These are phyloP conservation scores for Boletellus deceptivus DNA, from an alignment of 1,284 basidiomycete genomes.

Conservation along the genomic window DNA sequence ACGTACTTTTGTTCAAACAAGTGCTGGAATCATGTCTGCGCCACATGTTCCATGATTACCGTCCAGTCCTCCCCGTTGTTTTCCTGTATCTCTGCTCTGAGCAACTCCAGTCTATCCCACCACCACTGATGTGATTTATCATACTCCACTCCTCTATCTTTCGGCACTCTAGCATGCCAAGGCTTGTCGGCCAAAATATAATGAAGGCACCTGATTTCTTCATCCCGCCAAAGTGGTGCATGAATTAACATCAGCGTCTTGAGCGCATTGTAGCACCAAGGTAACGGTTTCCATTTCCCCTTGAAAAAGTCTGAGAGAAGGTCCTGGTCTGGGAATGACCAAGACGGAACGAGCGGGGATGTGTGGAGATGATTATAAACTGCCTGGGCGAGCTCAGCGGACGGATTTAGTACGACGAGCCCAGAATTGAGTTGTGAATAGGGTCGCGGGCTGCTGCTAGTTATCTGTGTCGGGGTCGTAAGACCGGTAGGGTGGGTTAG, in stretches of 20 bases:
- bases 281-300: conserved; percentile 70
- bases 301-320: conserved; percentile 80
- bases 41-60: conserved; percentile 51
- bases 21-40: conserved; percentile 16
- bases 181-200: conserved; percentile 78
- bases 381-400: conserved; percentile 46
- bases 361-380: conserved; percentile 66
- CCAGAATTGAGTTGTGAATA: conserved; percentile 86
- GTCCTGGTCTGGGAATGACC: conserved; percentile 92
- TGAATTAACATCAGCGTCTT: conserved; percentile 76
- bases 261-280: conserved; percentile 86
- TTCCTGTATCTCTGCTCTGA: conserved; percentile 47
- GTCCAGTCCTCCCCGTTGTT: conserved; percentile 50
- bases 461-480: conserved; percentile 46
- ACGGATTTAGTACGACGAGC: conserved; percentile 84
- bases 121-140: conserved; percentile 66
- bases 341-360: conserved; percentile 66
- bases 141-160: conserved; percentile 39
- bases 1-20: not conserved
- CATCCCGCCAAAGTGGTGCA: conserved; percentile 70
- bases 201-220: conserved; percentile 73
- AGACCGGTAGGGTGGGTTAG: conserved; percentile 53
- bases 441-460: conserved; percentile 60
- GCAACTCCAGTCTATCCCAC: conserved; percentile 66
- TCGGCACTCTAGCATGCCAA: conserved; percentile 53